phyloP scores from a whole-genome alignment of 2,329 filamentous ascomycete species.

The Lasiodiplodia sp. region DNA sequence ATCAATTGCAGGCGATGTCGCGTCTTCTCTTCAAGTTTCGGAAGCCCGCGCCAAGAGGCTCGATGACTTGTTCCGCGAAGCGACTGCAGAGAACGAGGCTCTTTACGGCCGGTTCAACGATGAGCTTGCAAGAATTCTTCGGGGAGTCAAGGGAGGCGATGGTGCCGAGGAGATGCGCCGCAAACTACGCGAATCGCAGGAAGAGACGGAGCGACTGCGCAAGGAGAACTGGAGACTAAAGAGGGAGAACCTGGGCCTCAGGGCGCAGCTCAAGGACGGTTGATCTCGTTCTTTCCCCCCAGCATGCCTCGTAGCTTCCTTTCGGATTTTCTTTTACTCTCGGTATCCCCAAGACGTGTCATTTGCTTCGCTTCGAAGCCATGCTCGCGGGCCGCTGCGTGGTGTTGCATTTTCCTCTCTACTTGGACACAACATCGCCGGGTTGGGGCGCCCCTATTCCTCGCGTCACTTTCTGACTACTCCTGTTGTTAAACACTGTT shows the following conservation, averaged over 20 bases:
- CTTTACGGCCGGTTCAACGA: conserved; percentile 91
- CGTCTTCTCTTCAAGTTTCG: conserved; percentile 72
- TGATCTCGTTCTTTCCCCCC: not conserved
- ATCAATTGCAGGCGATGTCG: conserved; percentile 73
- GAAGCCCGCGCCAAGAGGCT: conserved; percentile 82
- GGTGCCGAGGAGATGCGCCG: conserved; percentile 79
- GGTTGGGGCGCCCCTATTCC: not conserved
- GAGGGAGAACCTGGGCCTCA: conserved; percentile 77
- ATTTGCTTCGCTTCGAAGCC: not conserved
- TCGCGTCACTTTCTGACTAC: not conserved
- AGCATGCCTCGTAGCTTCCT: not conserved
- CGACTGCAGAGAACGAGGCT: conserved; percentile 88
- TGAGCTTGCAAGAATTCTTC: conserved; percentile 82
- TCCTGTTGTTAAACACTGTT: conserved; percentile 3
- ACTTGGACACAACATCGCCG: not conserved
- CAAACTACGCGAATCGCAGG: conserved; percentile 74
- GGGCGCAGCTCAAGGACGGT: conserved; percentile 56
- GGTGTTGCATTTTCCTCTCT: not conserved
- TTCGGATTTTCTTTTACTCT: not conserved
- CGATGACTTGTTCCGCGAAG: conserved; percentile 87
- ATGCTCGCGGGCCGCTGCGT: conserved; percentile 23
- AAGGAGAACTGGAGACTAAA: conserved; percentile 86
- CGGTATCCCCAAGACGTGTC: not conserved
- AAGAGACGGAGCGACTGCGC: conserved; percentile 78
- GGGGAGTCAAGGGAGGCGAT: conserved; percentile 70